Conservation (phyloP, 1,284 basidiomycete species). For the Rhodofomes roseus region DNA sequence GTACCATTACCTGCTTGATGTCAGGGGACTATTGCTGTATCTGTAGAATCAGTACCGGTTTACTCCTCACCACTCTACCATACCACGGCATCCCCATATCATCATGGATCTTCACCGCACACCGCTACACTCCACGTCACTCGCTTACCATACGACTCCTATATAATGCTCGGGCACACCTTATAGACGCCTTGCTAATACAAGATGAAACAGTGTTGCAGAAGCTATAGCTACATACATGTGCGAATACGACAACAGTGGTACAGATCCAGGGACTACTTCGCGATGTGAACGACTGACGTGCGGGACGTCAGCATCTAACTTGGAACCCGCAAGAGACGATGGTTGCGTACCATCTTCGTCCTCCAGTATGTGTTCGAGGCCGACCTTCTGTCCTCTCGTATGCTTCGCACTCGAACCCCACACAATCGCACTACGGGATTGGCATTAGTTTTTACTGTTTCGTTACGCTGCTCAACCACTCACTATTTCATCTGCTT, state of each 20-base stretch:
- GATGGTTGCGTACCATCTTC: conserved; percentile 73
- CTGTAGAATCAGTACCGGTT: too few relatives aligned
- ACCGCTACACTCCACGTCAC: background rate
- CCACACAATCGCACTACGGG: conserved; percentile 85
- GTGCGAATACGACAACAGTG: conserved; percentile 8
- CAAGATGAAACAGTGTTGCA: background rate
- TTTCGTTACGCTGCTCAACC: background rate
- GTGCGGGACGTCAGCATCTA: conserved; percentile 15
- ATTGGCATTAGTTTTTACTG: conserved; percentile 1
- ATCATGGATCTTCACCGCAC: background rate
- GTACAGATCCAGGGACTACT: conserved; percentile 51
- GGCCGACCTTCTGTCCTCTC: conserved; percentile 93
- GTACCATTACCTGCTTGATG: too few relatives aligned
- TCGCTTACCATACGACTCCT: background rate
- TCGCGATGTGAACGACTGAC: conserved; percentile 77
- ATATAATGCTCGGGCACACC: background rate
- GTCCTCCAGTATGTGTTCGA: conserved; percentile 87
- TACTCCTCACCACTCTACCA: too few relatives aligned
- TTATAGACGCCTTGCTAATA: background rate
- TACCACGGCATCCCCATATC: background rate
- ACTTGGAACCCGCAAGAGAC: background rate
- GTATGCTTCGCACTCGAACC: conserved; percentile 95
- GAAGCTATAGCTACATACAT: conserved; percentile 7
- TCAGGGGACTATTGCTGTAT: too few relatives aligned
- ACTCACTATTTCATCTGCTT: conserved; percentile 90